These are phyloP conservation scores for Sporodiniella umbellata DNA, from an alignment of 371 early-diverging fungal genomes.

Conservation along the genomic window DNA sequence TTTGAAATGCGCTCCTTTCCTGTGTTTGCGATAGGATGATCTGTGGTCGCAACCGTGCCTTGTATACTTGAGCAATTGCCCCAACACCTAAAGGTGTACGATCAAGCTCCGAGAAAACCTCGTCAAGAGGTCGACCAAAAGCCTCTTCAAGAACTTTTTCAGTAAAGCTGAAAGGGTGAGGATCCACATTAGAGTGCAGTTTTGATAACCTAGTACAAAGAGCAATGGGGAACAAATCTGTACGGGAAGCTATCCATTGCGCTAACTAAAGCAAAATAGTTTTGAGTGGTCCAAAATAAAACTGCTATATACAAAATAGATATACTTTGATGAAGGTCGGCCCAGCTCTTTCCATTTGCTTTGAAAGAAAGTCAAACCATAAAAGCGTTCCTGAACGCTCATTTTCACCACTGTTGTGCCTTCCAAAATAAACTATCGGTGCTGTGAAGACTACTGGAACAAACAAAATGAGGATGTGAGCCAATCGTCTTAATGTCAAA, in stretches of 20 bases:
- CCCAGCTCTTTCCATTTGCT: constrained; percentile 82
- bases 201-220: constrained; percentile 74
- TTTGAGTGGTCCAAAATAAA: background rate
- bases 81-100: constrained; percentile 87
- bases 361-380: constrained; percentile 81
- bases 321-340: constrained; percentile 90
- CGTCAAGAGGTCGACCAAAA: constrained; percentile 62
- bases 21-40: constrained; percentile 25
- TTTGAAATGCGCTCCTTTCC: constrained; percentile 17
- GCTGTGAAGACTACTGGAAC: constrained; percentile 57
- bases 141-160: constrained; percentile 56
- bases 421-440: constrained; percentile 58
- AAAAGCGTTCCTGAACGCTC: constrained; percentile 67
- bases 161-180: constrained; percentile 76
- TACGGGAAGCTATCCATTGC: constrained; percentile 95
- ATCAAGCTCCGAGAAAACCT: constrained; percentile 76
- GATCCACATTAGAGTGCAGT: constrained; percentile 80
- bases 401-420: constrained; percentile 33
- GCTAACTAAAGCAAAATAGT: constrained; percentile 59
- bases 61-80: constrained; percentile 93
- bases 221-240: constrained; percentile 84
- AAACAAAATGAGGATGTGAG: constrained; percentile 59
- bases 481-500: constrained; percentile 53
- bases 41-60: constrained; percentile 57
- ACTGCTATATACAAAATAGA: background rate